phyloP scores from a whole-genome alignment of 2,329 filamentous ascomycete species.

The Aspergillus clavatus region DNA sequence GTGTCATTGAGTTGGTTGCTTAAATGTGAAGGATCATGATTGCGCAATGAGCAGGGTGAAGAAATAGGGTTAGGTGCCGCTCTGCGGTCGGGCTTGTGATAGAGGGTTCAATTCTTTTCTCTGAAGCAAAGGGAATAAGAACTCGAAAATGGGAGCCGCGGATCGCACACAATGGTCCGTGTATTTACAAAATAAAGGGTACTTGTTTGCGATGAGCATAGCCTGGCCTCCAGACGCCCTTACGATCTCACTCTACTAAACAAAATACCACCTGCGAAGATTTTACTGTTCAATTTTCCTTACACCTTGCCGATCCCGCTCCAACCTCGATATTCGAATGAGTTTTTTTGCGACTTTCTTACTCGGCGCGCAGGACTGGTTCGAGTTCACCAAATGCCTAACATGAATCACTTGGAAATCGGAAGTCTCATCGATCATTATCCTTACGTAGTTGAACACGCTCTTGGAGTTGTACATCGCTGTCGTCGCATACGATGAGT shows the following conservation, averaged over 20 bases:
- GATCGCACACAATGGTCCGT: conserved; percentile 24
- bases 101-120: conserved; percentile 24
- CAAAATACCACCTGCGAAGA: conserved; percentile 34
- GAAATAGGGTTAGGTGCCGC: conserved; percentile 25
- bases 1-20: conserved; percentile 91
- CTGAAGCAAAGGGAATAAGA: conserved; percentile 22
- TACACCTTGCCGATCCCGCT: too few relatives aligned
- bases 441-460: too few relatives aligned
- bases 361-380: too few relatives aligned
- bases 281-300: conserved; percentile 16
- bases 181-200: conserved; percentile 33
- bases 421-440: too few relatives aligned
- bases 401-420: too few relatives aligned
- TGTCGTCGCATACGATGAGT: too few relatives aligned
- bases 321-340: too few relatives aligned
- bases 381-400: too few relatives aligned
- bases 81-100: conserved; percentile 27
- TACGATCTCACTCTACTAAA: conserved; percentile 35
- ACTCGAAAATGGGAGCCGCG: conserved; percentile 28
- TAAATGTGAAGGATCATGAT: conserved; percentile 48
- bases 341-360: too few relatives aligned
- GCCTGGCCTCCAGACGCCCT: conserved; percentile 34
- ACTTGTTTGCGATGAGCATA: conserved; percentile 35
- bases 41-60: conserved; percentile 14
- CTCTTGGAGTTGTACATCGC: too few relatives aligned